Base-by-base conservation (phyloP, 2,329 filamentous ascomycete genomes). In the Aureobasidium namibiae region DNA sequence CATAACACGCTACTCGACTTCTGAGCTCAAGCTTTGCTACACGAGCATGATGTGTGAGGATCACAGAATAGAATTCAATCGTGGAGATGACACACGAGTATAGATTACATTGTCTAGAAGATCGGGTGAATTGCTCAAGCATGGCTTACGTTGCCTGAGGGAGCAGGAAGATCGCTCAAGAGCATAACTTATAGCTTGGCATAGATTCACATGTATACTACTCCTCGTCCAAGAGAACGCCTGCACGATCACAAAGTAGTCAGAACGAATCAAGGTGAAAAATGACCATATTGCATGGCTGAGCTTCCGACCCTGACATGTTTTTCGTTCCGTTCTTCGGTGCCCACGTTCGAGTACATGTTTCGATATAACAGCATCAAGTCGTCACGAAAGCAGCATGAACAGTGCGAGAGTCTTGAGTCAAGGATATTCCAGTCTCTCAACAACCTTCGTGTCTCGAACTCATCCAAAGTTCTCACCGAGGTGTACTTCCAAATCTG, bases 1-100 rank as follows among this genome's bases (percentile, higher is more conserved):
- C 74, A 49, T 74, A 75, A 14, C 7, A 4, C 21, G 18, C 39
- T 42, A 29, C 26, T 29, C 26, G 26, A 29, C n/a, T n/a, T n/a
- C n/a, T n/a, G n/a, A n/a, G n/a, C n/a, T n/a, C n/a, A n/a, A n/a
- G n/a, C n/a, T n/a, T n/a, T n/a, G n/a, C n/a, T n/a, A n/a, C n/a
- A n/a, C n/a, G n/a, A n/a, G n/a, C n/a, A n/a, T n/a, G n/a, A n/a
- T n/a, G n/a, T n/a, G n/a, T n/a, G n/a, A n/a, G n/a, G n/a, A n/a
- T n/a, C n/a, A n/a, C n/a, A n/a, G n/a, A n/a, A n/a, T n/a, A n/a
- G n/a, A n/a, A n/a, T n/a, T n/a, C n/a, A n/a, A n/a, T n/a, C n/a
- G n/a, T n/a, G n/a, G 16, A 21, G 18, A 39, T 11, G 9, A 39
- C 14, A 18, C n/a, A 7, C 16, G 18, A 11, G 33, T 34, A 34